These are phyloP conservation scores for Stenogyne calaminthoides DNA, from an alignment of 305 asterid species.

Conservation along the genomic window DNA sequence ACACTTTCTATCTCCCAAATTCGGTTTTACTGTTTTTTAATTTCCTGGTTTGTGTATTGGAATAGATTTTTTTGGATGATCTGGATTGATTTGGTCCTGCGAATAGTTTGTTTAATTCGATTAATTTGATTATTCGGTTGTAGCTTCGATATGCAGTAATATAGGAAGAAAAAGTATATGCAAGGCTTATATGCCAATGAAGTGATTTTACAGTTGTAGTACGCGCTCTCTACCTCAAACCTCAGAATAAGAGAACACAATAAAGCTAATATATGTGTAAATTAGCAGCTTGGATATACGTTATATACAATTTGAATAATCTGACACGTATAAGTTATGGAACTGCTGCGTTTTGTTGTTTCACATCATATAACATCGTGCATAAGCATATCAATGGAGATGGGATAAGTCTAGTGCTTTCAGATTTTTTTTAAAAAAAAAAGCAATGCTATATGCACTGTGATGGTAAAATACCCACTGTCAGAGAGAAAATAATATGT, in stretches of 20 bases:
- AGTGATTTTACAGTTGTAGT: neutral
- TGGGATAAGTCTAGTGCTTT: too few species aligned
- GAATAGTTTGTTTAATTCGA: neutral
- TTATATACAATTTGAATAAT: conserved; percentile 3
- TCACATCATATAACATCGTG: neutral
- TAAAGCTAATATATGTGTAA: neutral
- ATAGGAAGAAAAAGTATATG: neutral
- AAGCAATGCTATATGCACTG: neutral
- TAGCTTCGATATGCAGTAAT: neutral
- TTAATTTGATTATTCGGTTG: neutral
- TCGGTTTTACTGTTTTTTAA: neutral
- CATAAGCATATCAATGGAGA: neutral
- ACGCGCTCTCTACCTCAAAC: neutral
- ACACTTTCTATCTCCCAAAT: neutral
- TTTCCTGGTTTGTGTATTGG: too few species aligned
- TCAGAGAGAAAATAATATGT: neutral
- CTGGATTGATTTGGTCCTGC: neutral
- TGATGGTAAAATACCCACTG: neutral
- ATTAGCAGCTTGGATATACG: neutral
- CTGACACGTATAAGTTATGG: neutral
- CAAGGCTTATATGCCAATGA: neutral
- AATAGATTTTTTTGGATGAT: too few species aligned
- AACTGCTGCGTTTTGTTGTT: neutral
- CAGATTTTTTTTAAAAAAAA: neutral
- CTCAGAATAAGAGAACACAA: neutral